Base-by-base conservation (phyloP, 192 early-diverging fungal genomes). In the Coemansia sp. region DNA sequence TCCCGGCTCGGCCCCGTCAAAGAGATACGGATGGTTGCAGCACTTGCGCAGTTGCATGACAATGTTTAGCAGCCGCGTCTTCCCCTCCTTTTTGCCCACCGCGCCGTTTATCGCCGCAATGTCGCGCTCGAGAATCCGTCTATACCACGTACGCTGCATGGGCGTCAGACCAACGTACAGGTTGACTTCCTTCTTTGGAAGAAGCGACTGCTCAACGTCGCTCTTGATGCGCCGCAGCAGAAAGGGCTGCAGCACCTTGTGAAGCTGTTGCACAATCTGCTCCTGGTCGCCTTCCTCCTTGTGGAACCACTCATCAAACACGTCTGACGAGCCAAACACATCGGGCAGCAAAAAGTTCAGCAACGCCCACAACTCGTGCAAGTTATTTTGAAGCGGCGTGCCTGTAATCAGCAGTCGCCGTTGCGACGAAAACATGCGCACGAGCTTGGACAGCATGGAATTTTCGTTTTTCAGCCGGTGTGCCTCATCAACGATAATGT, bases 321-420 rank as follows among this genome's bases (percentile, higher is more conserved):
- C 92, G 21, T 93, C 92, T 0, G 92, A 83, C 2, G 89, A 91
- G 55, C 86, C 88, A 80, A 99, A 97, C 21, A 99, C 89, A 63
- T 99, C 96, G 3, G 96, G 96, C 23, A 99, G 72, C 65, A 99
- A 67, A 63, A 99, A 99, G 70, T 99, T 97, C 8, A 99, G 81
- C 52, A 99, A 74, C 13, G 94, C 92, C 96, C 96, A 99, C n/a
- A 99, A 81, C 72, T 99, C 96, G 60, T 96, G 93, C 9, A 98
- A 79, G 51, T 97, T 94, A 83, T 99, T 99, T 63, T 96, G 94
- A 25, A 98, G 83, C 14, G 95, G 95, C 1, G 95, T 98, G 54
- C 95, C 95, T 0, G 95, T 95, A 14, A 98, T 86, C 31, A 98
- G 70, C 40, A 99, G 81, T 26, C 96, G 84, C 54, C 93, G 89